Base-by-base conservation (phyloP, 768 basidiomycete species). In the Serendipita sp. region DNA sequence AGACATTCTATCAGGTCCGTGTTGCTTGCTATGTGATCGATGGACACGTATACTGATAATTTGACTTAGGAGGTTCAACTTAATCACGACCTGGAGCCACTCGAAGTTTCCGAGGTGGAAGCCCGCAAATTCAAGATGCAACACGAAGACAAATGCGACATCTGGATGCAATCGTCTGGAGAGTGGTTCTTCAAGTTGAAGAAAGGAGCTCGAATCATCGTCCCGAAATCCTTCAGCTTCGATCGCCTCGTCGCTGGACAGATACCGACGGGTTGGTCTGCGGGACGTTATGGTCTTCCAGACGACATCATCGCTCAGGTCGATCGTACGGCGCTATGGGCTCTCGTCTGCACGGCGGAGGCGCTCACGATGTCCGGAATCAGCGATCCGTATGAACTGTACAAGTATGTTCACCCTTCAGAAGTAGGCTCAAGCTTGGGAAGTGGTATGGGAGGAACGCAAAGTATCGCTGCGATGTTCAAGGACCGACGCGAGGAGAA, bases 161-260 rank as follows among this genome's bases (percentile, higher is more conserved):
- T 91, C 69, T 98, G 93, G 93, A 85, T 85, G 0, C 86, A 83
- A 50, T 87, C 88, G 71, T 86, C 87, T 13, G 91, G 88, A n/a
- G 90, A 95, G 72, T 96, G 88, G 91, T 92, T 90, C 70, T 93
- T 93, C 72, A 96, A 97, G 76, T 86, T 98, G 80, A 98, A 98
- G 86, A 95, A 91, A 76, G 96, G 96, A 62, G 93, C 96, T 10
- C 85, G 90, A 50, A 79, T 99, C 66, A 80, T 86, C 67, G 85
- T 98, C 46, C 95, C 96, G 60, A 99, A 99, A 76, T 88, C 95
- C 1, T 86, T 97, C 82, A 83, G 81, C 68, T 98, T 98, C 81
- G 90, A 85, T 71, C 89, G 95, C 58, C 82, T 88, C 46, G 96
- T 98, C 55, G 94, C 90, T 53, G 95, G 93, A 52, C 96, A 98